Evolutionary conservation across 208 protist genomes (phyloP).

Genomic region (Trypanosoma platydactyli): DNA sequence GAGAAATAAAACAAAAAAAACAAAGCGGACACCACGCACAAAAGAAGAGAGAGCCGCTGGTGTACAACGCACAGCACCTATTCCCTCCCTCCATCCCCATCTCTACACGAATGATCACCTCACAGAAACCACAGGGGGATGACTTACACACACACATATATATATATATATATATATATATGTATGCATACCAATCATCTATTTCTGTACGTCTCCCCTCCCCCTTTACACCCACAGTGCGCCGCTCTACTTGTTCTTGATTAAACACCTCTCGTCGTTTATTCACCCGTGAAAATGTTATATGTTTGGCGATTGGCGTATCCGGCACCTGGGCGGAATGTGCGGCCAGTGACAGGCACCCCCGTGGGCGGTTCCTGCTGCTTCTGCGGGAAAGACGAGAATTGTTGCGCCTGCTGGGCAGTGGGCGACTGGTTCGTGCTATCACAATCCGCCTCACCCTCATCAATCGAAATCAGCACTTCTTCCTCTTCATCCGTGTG

Average conservation of each 20-base stretch:
- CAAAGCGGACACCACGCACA: background rate
- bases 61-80: too few species aligned
- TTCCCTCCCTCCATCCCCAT: too few species aligned
- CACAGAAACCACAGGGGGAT: too few species aligned
- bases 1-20: too few species aligned
- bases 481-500: constrained; percentile 5
- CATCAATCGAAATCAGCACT: constrained; percentile 26
- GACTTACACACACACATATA: too few species aligned
- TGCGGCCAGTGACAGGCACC: constrained; percentile 39
- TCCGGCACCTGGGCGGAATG: constrained; percentile 64
- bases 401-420: constrained; percentile 1
- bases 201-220: background rate
- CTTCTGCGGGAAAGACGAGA: too few species aligned
- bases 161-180: constrained; percentile 6
- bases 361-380: background rate
- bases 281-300: constrained; percentile 86
- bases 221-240: background rate
- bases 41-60: too few species aligned
- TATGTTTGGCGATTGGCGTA: constrained; percentile 85
- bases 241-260: background rate
- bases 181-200: background rate
- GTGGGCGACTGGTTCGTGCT: constrained; percentile 5
- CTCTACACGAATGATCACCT: too few species aligned
- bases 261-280: background rate
- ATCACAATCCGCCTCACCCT: background rate